Conservation (phyloP, 192 early-diverging fungal genomes). For the Coemansia sp. region DNA sequence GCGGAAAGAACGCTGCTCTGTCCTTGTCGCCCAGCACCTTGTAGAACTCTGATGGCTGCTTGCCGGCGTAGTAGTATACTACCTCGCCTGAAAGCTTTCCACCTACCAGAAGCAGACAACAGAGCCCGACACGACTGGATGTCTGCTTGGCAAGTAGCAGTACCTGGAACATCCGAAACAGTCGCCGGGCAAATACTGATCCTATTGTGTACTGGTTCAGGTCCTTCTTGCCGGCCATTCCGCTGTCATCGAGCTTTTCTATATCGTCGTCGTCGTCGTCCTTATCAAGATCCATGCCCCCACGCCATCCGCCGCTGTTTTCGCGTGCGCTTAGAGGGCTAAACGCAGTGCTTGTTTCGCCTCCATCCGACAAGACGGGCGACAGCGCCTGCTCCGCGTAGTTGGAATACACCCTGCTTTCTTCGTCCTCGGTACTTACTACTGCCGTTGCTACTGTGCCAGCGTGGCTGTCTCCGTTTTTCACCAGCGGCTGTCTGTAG, state of each 20-base stretch:
- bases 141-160: conserved; percentile 4
- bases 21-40: conserved; percentile 70
- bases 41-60: conserved; percentile 75
- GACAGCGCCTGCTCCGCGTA: not conserved
- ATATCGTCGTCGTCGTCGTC: not conserved
- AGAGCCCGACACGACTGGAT: conserved; percentile 24
- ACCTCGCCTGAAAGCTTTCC: conserved; percentile 39
- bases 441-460: not conserved
- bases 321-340: conserved; percentile 1
- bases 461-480: not conserved
- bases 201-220: conserved; percentile 39
- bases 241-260: conserved; percentile 6
- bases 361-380: not conserved
- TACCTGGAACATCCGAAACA: conserved; percentile 25
- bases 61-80: conserved; percentile 70
- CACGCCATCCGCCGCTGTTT: conserved; percentile 5
- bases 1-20: conserved; percentile 58
- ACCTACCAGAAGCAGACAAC: conserved; percentile 23
- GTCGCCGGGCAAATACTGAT: conserved; percentile 20
- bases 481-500: conserved; percentile 1
- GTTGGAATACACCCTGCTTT: not conserved
- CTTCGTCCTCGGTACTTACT: not conserved
- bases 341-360: not conserved
- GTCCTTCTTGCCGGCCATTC: not conserved
- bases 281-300: not conserved